Evolutionary conservation across 2,329 filamentous ascomycete genomes (phyloP), one percentile per base, ranked within the genome.

Genomic region (Alternaria metachromatica): DNA sequence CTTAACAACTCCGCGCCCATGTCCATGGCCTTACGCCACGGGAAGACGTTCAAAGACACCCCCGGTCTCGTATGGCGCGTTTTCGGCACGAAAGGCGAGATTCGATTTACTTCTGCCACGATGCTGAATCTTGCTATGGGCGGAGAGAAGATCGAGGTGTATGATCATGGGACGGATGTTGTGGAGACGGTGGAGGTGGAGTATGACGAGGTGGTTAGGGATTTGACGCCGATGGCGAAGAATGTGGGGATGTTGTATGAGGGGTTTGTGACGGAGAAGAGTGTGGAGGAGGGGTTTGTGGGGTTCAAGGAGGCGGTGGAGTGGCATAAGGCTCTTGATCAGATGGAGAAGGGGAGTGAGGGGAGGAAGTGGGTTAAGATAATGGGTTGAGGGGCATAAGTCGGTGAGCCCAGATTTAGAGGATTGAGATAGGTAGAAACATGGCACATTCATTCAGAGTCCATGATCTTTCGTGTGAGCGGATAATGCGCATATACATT

Each of bases 231-330:
- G 1, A 68, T 78, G 4, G 82, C 81, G 1, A 80, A 85, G 57
- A 85, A 83, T 65, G 83, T 89, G 26, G 87, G 81, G 0, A 79
- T 80, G 13, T 62, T 88, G 5, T 89, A 89, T 72, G 87, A 90
- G 64, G 79, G 77, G 3, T 87, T 84, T 74, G 84, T 84, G 1
- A 74, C 76, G n/a, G 77, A 74, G 21, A 64, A 63, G 25, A 57
- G 62, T 26, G 55, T 55, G 9, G 66, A 64, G 23, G 58, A 62
- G 2, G 64, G 60, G 3, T 49, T 55, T 3, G 49, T 51, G 3
- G 28, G 11, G 5, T 51, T 37, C 10, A 12, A 10, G 10, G 7
- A 51, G 28, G 49, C 49, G 18, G 28, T 51, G 20, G 49, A 20
- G 6, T 33, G 30, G 49, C 49, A 37, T 15, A 0, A 0, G 8